Percentiles rank a stretch among this genome's conserved stretches.
Evolutionary conservation across 2,329 filamentous ascomycete species (phyloP).

Genomic region (Aureobasidium leucospermi): DNA sequence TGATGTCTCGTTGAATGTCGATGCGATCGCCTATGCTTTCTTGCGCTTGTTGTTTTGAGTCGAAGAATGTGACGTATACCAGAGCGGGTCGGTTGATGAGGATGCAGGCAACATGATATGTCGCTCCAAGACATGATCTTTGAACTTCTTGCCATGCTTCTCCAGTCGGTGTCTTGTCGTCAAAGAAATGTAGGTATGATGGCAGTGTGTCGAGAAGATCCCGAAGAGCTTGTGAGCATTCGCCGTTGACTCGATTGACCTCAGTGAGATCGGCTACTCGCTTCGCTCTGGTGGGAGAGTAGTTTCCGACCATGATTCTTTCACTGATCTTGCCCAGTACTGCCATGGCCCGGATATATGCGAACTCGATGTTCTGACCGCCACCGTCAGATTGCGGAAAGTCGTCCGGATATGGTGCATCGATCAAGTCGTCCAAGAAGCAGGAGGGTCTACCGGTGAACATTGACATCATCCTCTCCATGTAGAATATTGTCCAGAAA

Average conservation of each 20-base stretch:
- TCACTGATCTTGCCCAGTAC: slow-evolving; percentile 4
- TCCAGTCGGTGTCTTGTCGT: background rate
- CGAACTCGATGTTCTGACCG: background rate
- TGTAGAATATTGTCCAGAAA: slow-evolving; percentile 12
- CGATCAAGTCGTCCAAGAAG: slow-evolving; percentile 1
- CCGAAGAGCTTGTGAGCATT: background rate
- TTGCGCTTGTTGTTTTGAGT: slow-evolving; percentile 1
- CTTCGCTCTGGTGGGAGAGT: background rate
- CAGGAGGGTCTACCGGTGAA: slow-evolving; percentile 5
- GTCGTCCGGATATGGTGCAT: slow-evolving; percentile 8
- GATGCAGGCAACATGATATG: background rate
- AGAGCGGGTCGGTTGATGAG: slow-evolving; percentile 8
- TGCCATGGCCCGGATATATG: slow-evolving; percentile 11
- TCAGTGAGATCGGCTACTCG: background rate
- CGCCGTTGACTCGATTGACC: background rate
- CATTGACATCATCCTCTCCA: slow-evolving; percentile 11
- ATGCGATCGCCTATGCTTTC: slow-evolving; percentile 12
- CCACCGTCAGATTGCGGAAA: background rate
- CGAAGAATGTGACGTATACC: slow-evolving; percentile 12
- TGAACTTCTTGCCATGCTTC: slow-evolving; percentile 4
- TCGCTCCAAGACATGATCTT: background rate
- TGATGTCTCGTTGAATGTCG: slow-evolving; percentile 8
- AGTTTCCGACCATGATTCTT: background rate
- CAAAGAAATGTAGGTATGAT: slow-evolving; percentile 3
- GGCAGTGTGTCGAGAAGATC: background rate